Base-by-base conservation (phyloP, 2,329 filamentous ascomycete genomes). In the Penicillium decumbens region DNA sequence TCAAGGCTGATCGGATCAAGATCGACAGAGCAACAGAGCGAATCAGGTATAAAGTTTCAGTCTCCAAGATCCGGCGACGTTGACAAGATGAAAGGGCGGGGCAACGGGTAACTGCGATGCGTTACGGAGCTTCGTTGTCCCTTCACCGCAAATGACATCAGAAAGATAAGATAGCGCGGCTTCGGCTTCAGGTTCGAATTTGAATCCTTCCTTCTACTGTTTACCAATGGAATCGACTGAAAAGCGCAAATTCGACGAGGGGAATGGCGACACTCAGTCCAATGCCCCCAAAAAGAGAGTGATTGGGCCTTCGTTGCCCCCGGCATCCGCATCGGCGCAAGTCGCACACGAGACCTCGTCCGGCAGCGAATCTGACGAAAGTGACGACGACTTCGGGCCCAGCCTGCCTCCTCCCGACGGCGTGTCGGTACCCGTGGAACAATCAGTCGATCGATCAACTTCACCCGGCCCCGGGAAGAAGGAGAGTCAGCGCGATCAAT, bases 401-500 rank as follows among this genome's bases (percentile, higher is more conserved):
- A 61, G 65, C 39, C 54, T 71, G 33, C 66, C 73, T 32, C 60
- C 67, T 46, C 55, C 65, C n/a, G 52, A 46, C 3, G 57, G 62
- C 41, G 47, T 41, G 13, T 9, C 51, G 20, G 8, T 38, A 8
- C 28, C 48, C 13, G 24, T 41, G n/a, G 20, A 25, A 12, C 10
- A 29, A 6, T 9, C 15, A 39, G 3, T 18, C 8, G 10, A 9
- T 32, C 33, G 10, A 13, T 2, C 47, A 8, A 3, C 15, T 23
- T 23, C 42, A 3, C 18, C 24, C 10, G 13, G 18, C 23, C 61
- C 64, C 6, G 47, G 74, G 32, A 59, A 69, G 15, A 63, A 66
- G 12, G 61, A 76, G 29, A 61, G 67, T 6, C 80, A 85, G 65
- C 84, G 92, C 61, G 91, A 95, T 73, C 85, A 89, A 62, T 91